A percentile compares a stretch with the other conserved stretches of the same genome.
Conservation (phyloP, 1,139 yeast genomes). For the Yamadazyma diddensiae region DNA sequence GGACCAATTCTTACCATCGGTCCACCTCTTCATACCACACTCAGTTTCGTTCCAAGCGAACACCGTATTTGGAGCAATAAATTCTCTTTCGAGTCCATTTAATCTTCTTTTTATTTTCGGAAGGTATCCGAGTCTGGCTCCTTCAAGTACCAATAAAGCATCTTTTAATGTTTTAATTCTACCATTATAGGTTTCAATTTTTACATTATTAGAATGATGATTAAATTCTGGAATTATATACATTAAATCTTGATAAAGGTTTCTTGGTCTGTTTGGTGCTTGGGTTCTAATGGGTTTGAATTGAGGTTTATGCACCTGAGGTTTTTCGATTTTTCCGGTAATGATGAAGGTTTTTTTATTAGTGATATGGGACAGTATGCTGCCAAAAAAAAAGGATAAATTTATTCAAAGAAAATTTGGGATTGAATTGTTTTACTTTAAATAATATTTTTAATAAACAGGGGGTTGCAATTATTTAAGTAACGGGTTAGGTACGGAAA, state of each 20-base stretch:
- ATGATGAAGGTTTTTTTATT: conserved; percentile 1
- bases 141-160: conserved; percentile 65
- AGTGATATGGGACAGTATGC: not conserved
- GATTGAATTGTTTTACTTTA: too few relatives aligned
- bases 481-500: too few relatives aligned
- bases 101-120: conserved; percentile 60
- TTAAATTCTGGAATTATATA: conserved; percentile 17
- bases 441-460: too few relatives aligned
- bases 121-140: conserved; percentile 53
- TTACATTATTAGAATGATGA: conserved; percentile 6
- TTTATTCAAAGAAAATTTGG: too few relatives aligned
- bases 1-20: conserved; percentile 71
- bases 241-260: conserved; percentile 13
- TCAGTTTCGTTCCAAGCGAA: conserved; percentile 72
- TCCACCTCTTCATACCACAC: conserved; percentile 75
- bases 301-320: conserved; percentile 2
- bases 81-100: conserved; percentile 53
- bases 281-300: not conserved
- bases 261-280: conserved; percentile 9
- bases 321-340: conserved; percentile 1
- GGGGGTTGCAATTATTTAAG: too few relatives aligned
- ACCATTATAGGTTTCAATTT: conserved; percentile 62
- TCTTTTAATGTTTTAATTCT: conserved; percentile 54
- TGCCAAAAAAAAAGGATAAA: too few relatives aligned
- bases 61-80: conserved; percentile 57